These are phyloP conservation scores for Globisporangium splendens DNA, from an alignment of 352 stramenopile genomes.

Conservation along the genomic window DNA sequence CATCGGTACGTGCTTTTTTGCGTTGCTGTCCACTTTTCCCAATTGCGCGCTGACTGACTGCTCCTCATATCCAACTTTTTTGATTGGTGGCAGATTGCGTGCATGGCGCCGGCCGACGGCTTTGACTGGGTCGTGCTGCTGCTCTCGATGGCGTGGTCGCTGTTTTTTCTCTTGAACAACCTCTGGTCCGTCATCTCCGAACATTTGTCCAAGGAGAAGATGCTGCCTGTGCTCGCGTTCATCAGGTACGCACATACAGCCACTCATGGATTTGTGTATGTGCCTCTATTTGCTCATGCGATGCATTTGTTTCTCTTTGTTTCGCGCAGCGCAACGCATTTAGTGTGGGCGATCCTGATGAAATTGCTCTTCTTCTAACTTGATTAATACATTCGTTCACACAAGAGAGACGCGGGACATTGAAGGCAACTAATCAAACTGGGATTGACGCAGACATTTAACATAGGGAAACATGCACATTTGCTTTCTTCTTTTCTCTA, in stretches of 20 bases:
- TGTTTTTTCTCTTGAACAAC: conserved; percentile 82
- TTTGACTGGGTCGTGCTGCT: conserved; percentile 82
- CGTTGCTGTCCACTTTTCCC: conserved; percentile 1
- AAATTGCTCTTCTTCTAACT: conserved; percentile 86
- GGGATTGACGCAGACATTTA: background rate
- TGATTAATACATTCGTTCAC: conserved; percentile 19
- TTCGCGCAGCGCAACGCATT: conserved; percentile 55
- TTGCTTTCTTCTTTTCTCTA: conserved; percentile 4
- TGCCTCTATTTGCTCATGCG: no score
- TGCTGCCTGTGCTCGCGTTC: conserved; percentile 76
- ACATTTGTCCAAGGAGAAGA: conserved; percentile 84
- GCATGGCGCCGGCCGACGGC: conserved; percentile 64
- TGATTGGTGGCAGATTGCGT: conserved; percentile 49
- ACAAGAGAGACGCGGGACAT: conserved; percentile 26
- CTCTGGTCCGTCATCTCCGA: conserved; percentile 73
- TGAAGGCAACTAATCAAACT: background rate
- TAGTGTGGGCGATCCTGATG: conserved; percentile 81
- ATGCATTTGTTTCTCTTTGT: conserved; percentile 1
- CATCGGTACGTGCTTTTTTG: conserved; percentile 37
- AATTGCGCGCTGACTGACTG: background rate
- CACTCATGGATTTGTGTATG: no score
- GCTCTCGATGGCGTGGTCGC: conserved; percentile 79
- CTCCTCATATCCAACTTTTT: background rate
- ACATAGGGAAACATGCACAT: background rate
- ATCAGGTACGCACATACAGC: conserved; percentile 49